Evolutionary conservation across 495 filamentous ascomycete species (phyloP), one percentile per base, ranked within the genome.

Genomic region (Aspergillus bertholletiae): DNA sequence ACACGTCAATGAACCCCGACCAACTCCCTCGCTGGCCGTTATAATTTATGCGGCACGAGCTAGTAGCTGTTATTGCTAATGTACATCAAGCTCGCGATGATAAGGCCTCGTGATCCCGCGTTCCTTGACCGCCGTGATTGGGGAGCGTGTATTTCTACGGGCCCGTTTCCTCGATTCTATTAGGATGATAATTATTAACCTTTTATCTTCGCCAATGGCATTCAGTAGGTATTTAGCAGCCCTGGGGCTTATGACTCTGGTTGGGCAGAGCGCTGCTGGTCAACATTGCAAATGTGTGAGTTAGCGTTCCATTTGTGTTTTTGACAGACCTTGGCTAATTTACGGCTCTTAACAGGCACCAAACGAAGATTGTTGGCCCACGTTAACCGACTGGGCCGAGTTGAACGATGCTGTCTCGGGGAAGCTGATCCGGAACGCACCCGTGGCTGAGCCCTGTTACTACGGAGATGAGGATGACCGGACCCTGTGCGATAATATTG

Each of bases 371-470:
- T 64, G 64, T 28, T 80, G 77, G 76, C 77, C 77, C 5, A 54
- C 54, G 0, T 30, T 24, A 0, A 21, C 27, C 1, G 27, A 59
- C 24, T 80, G 77, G 77, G 57, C 53, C 12, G 40, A 53, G 1
- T 58, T 80, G 24, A 80, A 77, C 57, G 41, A 26, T 1, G 60
- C 74, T 0, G 55, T 78, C 13, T 60, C 63, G 23, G 81, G 81
- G 44, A 65, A 72, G 53, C 66, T 86, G 37, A 64, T 82, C 51
- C 62, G 58, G 15, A 73, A 73, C 20, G 26, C 66, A 56, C 78
- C 82, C 54, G 71, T 79, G 20, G 82, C 71, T 3, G 60, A 72
- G 73, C 63, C 77, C 49, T 86, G 82, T 60, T 80, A 85, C 64
- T 54, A 58, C 12, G 64, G 58, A 7, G 59, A 60, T 17, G 45